Evolutionary conservation across 345 rosid genomes (phyloP).

Genomic region (Salix exigua): DNA sequence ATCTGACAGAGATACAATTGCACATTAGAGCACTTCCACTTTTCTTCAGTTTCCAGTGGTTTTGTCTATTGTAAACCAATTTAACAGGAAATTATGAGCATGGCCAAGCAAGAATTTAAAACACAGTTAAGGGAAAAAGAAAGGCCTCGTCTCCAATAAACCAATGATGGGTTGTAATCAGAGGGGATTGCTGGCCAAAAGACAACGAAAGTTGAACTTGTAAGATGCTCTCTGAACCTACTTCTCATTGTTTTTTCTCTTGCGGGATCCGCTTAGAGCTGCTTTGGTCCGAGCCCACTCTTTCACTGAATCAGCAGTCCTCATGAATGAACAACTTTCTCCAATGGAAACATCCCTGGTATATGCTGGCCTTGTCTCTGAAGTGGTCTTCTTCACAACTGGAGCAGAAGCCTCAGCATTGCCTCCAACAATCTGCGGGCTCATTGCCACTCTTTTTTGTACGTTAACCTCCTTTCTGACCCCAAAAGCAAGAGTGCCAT

Average conservation of each 20-base stretch:
- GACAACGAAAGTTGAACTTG: background rate
- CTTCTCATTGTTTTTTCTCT: conserved; percentile 36
- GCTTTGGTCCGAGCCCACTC: conserved; percentile 73
- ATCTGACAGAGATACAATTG: too few species aligned
- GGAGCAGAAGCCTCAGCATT: conserved; percentile 18
- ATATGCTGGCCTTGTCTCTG: conserved; percentile 13
- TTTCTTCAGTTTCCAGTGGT: too few species aligned
- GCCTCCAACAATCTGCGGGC: conserved; percentile 12
- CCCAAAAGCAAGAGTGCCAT: conserved; percentile 3
- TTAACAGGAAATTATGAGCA: background rate
- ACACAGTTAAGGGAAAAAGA: background rate
- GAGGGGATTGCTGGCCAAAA: background rate
- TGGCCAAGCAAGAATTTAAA: background rate
- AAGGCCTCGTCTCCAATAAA: background rate
- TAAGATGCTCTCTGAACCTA: background rate
- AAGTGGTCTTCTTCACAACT: conserved; percentile 12
- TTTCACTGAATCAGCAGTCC: conserved; percentile 64
- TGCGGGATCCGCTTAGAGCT: conserved; percentile 45
- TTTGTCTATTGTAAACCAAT: background rate
- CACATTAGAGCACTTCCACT: too few species aligned
- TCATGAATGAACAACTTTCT: conserved; percentile 66
- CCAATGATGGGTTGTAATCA: background rate
- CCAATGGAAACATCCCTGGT: conserved; percentile 25
- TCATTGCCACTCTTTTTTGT: conserved; percentile 15
- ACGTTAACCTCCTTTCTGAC: conserved; percentile 9